Evolutionary conservation across 306 rosid species (phyloP), one percentile per base, ranked within the genome.

Genomic region (Prunus mira): DNA sequence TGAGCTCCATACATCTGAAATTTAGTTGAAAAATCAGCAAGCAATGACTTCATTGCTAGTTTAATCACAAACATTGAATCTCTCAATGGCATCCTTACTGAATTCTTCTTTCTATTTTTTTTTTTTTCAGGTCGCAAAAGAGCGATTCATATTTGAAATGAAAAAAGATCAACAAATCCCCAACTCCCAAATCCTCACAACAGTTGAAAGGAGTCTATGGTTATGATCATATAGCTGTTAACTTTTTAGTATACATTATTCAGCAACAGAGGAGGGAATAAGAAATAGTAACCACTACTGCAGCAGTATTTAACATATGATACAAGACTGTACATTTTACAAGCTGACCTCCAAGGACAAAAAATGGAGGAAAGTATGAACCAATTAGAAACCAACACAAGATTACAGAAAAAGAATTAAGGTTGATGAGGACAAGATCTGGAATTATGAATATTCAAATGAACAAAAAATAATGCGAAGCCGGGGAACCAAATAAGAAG

Each of bases 251-350:
- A 49, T 24, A 67, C 3, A 25, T 9, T 55, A 9, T 12, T 51
- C 13, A 12, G n/a, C 64, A 70, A n/a, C 50, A 11, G n/a, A 67
- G 24, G 38, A 34, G 55, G 72, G 34, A 45, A 12, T 30, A 51
- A 22, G 56, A 51, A 56, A 65, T 22, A 45, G 32, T 27, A 3
- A 30, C 74, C 74, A 70, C 67, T 66, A 46, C 25, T 22, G 46
- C 11, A 63, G 30, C 38, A 38, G 41, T 57, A 72, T 38, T 38
- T 4, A 72, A 58, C 67, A 9, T 43, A 72, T 57, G 56, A 41
- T 9, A 73, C 67, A 72, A 34, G 54, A 52, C 87, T 87, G 74
- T 85, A 89, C 91, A 93, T 68, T 71, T 72, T 64, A 65, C 68
- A 32, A 83, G 78, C 70, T 77, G 46, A 25, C 76, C 73, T 54